Percentiles rank a stretch among this genome's conserved stretches.
Conservation (phyloP, 495 filamentous ascomycete genomes). For the Rhypophila decipiens region DNA sequence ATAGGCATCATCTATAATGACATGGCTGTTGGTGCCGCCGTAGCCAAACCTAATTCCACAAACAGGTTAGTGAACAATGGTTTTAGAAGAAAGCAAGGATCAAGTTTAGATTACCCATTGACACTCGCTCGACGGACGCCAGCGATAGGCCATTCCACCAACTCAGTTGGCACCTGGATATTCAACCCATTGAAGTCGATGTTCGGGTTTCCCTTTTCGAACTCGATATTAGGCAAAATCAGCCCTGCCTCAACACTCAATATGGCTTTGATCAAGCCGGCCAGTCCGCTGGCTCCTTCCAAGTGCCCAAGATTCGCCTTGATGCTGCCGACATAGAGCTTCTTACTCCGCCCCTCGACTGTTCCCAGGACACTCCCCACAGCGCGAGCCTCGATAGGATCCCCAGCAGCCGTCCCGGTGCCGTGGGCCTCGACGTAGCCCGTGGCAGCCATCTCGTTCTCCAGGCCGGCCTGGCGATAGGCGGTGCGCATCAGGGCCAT, state of each 20-base stretch:
- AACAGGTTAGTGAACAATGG: slow-evolving; percentile 35
- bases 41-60: slow-evolving; percentile 52
- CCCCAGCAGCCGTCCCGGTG: slow-evolving; percentile 41
- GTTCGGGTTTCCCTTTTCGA: slow-evolving; percentile 45
- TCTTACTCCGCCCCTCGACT: slow-evolving; percentile 18
- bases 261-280: slow-evolving; percentile 46
- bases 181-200: slow-evolving; percentile 23
- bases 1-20: slow-evolving; percentile 42
- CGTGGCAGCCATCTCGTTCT: slow-evolving; percentile 32
- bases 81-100: slow-evolving; percentile 23
- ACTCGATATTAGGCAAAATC: slow-evolving; percentile 34
- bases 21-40: slow-evolving; percentile 54
- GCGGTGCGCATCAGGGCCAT: slow-evolving; percentile 39
- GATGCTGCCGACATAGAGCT: slow-evolving; percentile 45
- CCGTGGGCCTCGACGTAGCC: slow-evolving; percentile 41
- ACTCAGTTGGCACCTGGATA: neutral
- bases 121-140: neutral
- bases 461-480: slow-evolving; percentile 39
- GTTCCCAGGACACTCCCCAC: slow-evolving; percentile 33
- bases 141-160: neutral
- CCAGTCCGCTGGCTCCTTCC: slow-evolving; percentile 45
- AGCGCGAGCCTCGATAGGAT: slow-evolving; percentile 48
- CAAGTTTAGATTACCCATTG: slow-evolving; percentile 17
- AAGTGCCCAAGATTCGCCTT: slow-evolving; percentile 52
- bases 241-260: slow-evolving; percentile 46